Percentiles rank a stretch among this genome's conserved stretches.
Conservation (phyloP, 805 yeast genomes). For the Naumovozyma castellii region DNA sequence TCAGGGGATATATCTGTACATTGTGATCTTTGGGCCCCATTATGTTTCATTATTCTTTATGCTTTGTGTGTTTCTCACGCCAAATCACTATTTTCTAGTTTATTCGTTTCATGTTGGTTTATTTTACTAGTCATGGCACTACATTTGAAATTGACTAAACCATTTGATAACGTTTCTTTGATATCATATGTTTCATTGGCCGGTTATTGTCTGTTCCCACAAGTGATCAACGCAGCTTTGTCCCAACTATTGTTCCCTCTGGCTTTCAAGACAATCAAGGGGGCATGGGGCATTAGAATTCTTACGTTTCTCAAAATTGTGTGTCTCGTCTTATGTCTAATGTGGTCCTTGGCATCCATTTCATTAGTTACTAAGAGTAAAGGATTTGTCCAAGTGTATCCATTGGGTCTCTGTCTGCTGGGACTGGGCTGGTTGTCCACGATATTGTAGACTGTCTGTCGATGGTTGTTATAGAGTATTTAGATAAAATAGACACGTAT, state of each 20-base stretch:
- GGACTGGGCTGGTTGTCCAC: slow-evolving; percentile 24
- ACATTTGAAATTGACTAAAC: slow-evolving; percentile 24
- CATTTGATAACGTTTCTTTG: slow-evolving; percentile 18
- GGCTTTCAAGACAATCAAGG: slow-evolving; percentile 8
- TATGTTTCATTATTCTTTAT: slow-evolving; percentile 24
- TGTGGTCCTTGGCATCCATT: slow-evolving; percentile 23
- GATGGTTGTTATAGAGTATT: no score
- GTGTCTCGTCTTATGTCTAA: slow-evolving; percentile 10
- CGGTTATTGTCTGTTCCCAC: slow-evolving; percentile 30
- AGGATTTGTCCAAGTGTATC: slow-evolving; percentile 20
- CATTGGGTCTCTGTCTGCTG: slow-evolving; percentile 20
- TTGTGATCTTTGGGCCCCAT: slow-evolving; percentile 32
- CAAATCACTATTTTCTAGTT: slow-evolving; percentile 23
- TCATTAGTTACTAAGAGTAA: slow-evolving; percentile 18
- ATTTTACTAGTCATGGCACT: slow-evolving; percentile 21
- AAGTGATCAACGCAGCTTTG: slow-evolving; percentile 20
- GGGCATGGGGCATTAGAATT: slow-evolving; percentile 12
- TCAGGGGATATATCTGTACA: slow-evolving; percentile 10
- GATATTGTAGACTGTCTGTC: slow-evolving; percentile 5
- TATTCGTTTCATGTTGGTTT: slow-evolving; percentile 27
- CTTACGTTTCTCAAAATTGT: slow-evolving; percentile 12
- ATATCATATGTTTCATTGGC: slow-evolving; percentile 26
- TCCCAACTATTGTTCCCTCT: slow-evolving; percentile 23
- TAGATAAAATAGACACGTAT: no score
- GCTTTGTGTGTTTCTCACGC: slow-evolving; percentile 27